phyloP scores from a whole-genome alignment of 2,329 filamentous ascomycete species.

The Exophiala alcalophila region DNA sequence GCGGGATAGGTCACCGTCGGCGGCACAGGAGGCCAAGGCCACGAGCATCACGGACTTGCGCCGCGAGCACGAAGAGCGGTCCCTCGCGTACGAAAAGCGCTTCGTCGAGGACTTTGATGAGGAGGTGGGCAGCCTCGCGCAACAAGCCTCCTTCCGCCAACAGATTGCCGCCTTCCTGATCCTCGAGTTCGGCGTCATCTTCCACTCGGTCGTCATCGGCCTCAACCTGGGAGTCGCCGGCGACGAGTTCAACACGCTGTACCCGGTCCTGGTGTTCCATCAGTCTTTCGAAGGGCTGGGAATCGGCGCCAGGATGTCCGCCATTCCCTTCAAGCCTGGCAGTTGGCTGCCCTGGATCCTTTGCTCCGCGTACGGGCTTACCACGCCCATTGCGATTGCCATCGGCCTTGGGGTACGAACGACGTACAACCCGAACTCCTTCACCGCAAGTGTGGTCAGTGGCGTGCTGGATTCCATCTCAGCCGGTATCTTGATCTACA shows the following conservation, averaged over 20 bases:
- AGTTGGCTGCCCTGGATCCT: conserved; percentile 51
- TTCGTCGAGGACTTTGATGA: conserved; percentile 14
- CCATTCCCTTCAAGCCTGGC: conserved; percentile 50
- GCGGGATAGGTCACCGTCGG: conserved; percentile 3
- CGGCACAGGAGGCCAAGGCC: conserved; percentile 4
- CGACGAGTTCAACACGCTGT: conserved; percentile 56
- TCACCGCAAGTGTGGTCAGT: conserved; percentile 44
- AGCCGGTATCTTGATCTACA: conserved; percentile 52
- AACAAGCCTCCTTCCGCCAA: conserved; percentile 39
- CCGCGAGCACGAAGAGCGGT: conserved; percentile 18
- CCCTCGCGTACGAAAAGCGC: conserved; percentile 10
- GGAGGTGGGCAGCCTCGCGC: conserved; percentile 24
- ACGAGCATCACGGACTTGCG: neutral
- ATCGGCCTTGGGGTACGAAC: conserved; percentile 49
- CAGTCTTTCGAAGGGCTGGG: conserved; percentile 63
- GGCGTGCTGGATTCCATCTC: conserved; percentile 49
- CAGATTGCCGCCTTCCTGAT: conserved; percentile 44
- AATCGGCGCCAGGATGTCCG: conserved; percentile 59
- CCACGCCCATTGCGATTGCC: conserved; percentile 52
- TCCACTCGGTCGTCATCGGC: conserved; percentile 63
- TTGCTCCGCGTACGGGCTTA: conserved; percentile 50
- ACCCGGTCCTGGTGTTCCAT: conserved; percentile 61
- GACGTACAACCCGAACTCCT: conserved; percentile 43
- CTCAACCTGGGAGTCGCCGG: conserved; percentile 60
- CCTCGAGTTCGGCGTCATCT: conserved; percentile 61